phyloP scores from a whole-genome alignment of 2,329 filamentous ascomycete genomes.

The Trichophyton schoenleinii region DNA sequence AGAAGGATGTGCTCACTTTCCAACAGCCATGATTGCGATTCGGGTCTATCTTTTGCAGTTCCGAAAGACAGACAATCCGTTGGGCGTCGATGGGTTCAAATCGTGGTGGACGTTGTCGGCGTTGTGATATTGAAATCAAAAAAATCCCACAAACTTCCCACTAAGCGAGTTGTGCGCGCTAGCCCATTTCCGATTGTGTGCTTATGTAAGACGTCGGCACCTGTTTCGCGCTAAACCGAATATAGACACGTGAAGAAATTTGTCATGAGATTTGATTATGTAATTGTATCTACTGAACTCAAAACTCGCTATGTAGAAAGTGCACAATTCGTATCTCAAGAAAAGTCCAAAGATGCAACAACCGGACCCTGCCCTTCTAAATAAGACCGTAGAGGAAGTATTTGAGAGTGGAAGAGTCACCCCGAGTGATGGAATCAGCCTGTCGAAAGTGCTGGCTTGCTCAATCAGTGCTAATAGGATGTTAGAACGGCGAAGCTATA shows the following conservation, averaged over 20 bases:
- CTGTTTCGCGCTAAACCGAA: neutral
- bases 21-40: conserved; percentile 68
- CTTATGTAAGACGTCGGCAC: conserved; percentile 4
- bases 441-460: neutral
- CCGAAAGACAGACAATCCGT: conserved; percentile 32
- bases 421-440: neutral
- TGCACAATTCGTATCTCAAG: neutral
- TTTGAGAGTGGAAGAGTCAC: neutral
- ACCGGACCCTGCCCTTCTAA: neutral
- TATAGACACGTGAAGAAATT: neutral
- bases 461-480: conserved; percentile 7
- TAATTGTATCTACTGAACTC: neutral
- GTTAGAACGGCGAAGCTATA: neutral
- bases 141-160: conserved; percentile 34
- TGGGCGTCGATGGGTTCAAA: conserved; percentile 25
- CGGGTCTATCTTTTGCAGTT: conserved; percentile 29
- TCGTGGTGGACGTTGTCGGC: conserved; percentile 25
- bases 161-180: conserved; percentile 29
- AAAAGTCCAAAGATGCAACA: neutral
- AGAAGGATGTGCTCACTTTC: conserved; percentile 47
- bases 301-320: neutral
- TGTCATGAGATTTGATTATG: neutral
- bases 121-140: conserved; percentile 24
- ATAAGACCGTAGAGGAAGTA: neutral
- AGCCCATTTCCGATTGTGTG: conserved; percentile 7